Conservation (phyloP, 768 basidiomycete genomes). For the Mycena albidolilacea region DNA sequence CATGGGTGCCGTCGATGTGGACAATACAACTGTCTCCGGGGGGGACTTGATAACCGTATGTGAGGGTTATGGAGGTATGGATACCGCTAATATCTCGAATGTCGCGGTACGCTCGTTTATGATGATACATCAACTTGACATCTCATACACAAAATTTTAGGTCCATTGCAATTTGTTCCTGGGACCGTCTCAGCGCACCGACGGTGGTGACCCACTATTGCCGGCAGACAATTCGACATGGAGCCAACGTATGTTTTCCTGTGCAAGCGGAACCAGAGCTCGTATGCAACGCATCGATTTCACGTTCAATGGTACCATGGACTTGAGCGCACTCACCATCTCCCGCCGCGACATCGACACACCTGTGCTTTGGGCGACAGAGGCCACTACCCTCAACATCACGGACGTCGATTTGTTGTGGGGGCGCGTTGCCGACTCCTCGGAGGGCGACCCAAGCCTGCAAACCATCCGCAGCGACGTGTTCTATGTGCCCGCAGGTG, state of each 20-base stretch:
- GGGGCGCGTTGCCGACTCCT: conserved; percentile 32
- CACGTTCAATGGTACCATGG: conserved; percentile 34
- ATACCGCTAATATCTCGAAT: conserved; percentile 42
- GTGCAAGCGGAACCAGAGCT: conserved; percentile 40
- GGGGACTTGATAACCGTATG: conserved; percentile 26
- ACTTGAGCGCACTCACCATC: conserved; percentile 24
- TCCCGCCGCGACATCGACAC: conserved; percentile 29
- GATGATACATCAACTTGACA: background rate
- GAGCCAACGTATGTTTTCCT: conserved; percentile 39
- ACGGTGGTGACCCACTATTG: conserved; percentile 39
- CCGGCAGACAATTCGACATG: conserved; percentile 41
- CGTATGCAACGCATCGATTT: conserved; percentile 35
- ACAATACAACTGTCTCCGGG: background rate
- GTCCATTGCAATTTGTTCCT: conserved; percentile 40
- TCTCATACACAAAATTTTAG: background rate
- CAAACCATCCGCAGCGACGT: conserved; percentile 34
- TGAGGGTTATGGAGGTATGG: conserved; percentile 39
- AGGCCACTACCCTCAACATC: conserved; percentile 26
- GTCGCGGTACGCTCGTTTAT: conserved; percentile 30
- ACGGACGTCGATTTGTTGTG: conserved; percentile 37
- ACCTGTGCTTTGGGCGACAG: conserved; percentile 36
- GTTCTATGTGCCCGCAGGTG: conserved; percentile 38
- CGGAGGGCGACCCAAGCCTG: conserved; percentile 20
- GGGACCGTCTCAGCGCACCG: conserved; percentile 40
- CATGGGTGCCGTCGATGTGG: background rate